phyloP scores from a whole-genome alignment of 768 basidiomycete species.

The Trametes coccinea region DNA sequence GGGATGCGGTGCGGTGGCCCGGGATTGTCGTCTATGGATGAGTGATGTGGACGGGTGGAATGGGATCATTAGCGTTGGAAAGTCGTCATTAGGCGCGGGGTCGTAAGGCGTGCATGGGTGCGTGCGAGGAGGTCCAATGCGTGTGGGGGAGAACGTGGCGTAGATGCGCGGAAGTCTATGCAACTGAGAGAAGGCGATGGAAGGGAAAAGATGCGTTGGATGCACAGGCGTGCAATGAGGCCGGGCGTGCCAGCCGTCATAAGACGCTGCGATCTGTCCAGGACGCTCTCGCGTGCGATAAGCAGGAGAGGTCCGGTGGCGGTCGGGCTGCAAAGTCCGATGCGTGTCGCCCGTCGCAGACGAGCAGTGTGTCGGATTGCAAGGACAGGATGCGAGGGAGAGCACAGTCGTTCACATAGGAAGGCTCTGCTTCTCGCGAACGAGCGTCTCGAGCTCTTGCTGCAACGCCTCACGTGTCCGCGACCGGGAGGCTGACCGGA shows the following conservation, averaged over 20 bases:
- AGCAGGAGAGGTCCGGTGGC: neutral
- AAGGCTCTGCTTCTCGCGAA: constrained; percentile 51
- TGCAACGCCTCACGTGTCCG: constrained; percentile 46
- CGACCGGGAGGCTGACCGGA: constrained; percentile 54
- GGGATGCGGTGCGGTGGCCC: neutral
- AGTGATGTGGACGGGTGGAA: no score
- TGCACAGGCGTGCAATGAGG: neutral
- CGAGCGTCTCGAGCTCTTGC: constrained; percentile 50
- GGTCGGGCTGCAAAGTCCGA: neutral
- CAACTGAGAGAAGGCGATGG: neutral
- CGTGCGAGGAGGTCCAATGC: neutral
- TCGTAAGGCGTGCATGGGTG: constrained; percentile 13
- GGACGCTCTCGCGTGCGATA: neutral
- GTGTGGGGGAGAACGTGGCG: neutral
- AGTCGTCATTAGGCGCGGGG: constrained; percentile 16
- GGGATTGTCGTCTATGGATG: constrained; percentile 12
- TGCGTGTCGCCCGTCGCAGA: neutral
- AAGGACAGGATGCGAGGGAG: neutral
- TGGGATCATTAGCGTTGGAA: constrained; percentile 8
- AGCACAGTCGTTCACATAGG: constrained; percentile 20
- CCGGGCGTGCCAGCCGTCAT: constrained; percentile 1
- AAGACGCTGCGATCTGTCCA: constrained; percentile 11
- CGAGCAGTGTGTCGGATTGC: neutral
- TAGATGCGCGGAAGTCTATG: constrained; percentile 12
- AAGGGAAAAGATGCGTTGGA: neutral